A percentile compares a stretch with the other conserved stretches of the same genome.
phyloP scores from a whole-genome alignment of 305 asterid genomes.

The Stenogyne calaminthoides region DNA sequence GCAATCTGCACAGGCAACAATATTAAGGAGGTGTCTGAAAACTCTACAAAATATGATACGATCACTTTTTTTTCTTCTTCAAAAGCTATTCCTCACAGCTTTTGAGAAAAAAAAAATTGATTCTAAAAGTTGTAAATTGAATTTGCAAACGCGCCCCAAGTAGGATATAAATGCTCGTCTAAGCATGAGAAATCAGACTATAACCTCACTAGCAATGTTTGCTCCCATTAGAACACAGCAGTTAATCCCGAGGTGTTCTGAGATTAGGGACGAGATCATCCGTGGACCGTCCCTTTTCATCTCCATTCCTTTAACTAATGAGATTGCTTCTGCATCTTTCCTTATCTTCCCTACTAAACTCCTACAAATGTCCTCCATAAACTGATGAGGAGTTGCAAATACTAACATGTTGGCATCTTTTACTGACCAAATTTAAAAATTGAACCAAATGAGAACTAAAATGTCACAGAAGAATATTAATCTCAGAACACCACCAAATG shows the following conservation, averaged over 20 bases:
- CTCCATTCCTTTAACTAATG: constrained; percentile 87
- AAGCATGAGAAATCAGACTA: not conserved
- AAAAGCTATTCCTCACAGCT: too few species aligned
- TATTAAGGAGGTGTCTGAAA: not conserved
- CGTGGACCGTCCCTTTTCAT: constrained; percentile 87
- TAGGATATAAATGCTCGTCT: constrained; percentile 12
- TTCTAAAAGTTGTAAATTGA: too few species aligned
- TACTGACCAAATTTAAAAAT: constrained; percentile 46
- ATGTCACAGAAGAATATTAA: too few species aligned
- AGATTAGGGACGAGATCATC: constrained; percentile 80
- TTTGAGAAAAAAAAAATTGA: too few species aligned
- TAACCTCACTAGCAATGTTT: constrained; percentile 89
- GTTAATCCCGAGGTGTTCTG: constrained; percentile 63
- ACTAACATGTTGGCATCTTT: constrained; percentile 81
- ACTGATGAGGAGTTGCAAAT: constrained; percentile 93
- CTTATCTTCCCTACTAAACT: constrained; percentile 64
- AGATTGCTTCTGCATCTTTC: constrained; percentile 71
- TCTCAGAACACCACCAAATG: too few species aligned
- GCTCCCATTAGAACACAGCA: constrained; percentile 93
- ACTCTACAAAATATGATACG: not conserved
- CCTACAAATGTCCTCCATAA: constrained; percentile 86
- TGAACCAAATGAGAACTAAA: not conserved
- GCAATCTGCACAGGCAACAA: constrained; percentile 58
- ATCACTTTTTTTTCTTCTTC: too few species aligned
- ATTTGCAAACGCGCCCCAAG: too few species aligned